A percentile compares a stretch with the other conserved stretches of the same genome.
Conservation (phyloP, 2,329 filamentous ascomycete species). For the Penicillium oxalicum region DNA sequence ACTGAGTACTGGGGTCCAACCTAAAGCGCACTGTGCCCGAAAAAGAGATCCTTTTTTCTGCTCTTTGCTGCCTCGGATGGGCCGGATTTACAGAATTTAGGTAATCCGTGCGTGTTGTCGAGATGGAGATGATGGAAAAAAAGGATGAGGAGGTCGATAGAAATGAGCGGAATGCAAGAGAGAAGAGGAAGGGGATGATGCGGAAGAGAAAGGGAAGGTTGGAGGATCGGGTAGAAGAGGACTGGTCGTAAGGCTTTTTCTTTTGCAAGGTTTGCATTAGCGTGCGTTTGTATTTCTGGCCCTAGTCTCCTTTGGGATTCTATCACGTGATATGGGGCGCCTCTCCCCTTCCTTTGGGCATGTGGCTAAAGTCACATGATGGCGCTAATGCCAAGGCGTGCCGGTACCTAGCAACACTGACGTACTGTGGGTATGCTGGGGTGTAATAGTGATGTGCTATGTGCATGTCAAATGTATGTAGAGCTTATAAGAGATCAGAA, state of each 20-base stretch:
- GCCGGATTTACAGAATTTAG: slow-evolving; percentile 24
- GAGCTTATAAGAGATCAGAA: no score
- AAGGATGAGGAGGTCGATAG: not conserved
- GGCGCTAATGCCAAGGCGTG: no score
- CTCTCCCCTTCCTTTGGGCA: no score
- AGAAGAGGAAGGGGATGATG: slow-evolving; percentile 6
- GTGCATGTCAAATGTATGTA: no score
- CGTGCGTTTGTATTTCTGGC: not conserved
- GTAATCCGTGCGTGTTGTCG: slow-evolving; percentile 12
- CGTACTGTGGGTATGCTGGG: no score
- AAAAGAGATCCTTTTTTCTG: slow-evolving; percentile 6
- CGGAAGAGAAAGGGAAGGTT: slow-evolving; percentile 3
- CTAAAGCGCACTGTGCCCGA: slow-evolving; percentile 20
- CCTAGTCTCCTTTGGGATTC: not conserved
- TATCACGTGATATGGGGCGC: not conserved
- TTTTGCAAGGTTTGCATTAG: slow-evolving; percentile 3
- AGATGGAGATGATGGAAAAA: slow-evolving; percentile 11
- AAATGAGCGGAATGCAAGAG: slow-evolving; percentile 7
- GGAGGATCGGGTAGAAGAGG: not conserved
- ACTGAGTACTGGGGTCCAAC: slow-evolving; percentile 20
- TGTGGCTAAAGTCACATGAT: no score
- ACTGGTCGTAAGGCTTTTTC: slow-evolving; percentile 4
- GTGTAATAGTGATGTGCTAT: no score
- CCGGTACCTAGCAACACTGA: no score
- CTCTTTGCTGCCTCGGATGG: slow-evolving; percentile 8